Conservation (phyloP, 805 yeast species). For the Nakazawaea holstii region DNA sequence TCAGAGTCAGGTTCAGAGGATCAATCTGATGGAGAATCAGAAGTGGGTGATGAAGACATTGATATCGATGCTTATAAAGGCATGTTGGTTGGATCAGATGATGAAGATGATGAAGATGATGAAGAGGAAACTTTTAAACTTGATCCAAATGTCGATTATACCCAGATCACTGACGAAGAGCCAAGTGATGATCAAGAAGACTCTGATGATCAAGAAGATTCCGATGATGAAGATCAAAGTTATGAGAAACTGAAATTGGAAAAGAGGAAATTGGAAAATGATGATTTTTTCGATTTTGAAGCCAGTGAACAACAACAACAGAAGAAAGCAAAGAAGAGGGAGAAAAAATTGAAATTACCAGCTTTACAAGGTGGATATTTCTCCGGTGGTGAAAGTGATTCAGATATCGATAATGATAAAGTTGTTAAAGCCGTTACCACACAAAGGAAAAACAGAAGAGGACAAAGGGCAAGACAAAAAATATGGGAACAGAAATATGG, state of each 20-base stretch:
- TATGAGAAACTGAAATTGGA: constrained; percentile 6
- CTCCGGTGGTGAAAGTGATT: constrained; percentile 72
- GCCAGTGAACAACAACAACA: constrained; percentile 17
- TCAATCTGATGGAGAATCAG: constrained; percentile 14
- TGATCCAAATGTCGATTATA: constrained; percentile 40
- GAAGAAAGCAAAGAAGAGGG: constrained; percentile 22
- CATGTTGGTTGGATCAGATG: constrained; percentile 37
- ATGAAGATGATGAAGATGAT: constrained; percentile 40
- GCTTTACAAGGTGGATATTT: constrained; percentile 73
- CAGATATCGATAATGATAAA: constrained; percentile 38
- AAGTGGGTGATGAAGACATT: constrained; percentile 16
- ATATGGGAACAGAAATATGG: constrained; percentile 96
- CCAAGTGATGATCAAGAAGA: constrained; percentile 32
- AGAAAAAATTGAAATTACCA: constrained; percentile 46
- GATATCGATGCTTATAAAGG: constrained; percentile 31
- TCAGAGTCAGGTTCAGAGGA: constrained; percentile 17
- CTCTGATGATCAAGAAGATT: constrained; percentile 19
- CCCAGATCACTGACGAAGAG: constrained; percentile 64
- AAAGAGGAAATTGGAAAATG: constrained; percentile 20
- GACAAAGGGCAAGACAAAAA: constrained; percentile 94
- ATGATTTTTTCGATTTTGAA: constrained; percentile 34
- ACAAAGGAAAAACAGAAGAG: constrained; percentile 81
- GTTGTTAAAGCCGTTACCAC: constrained; percentile 48
- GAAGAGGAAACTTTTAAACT: constrained; percentile 21
- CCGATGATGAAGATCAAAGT: constrained; percentile 12